phyloP scores from a whole-genome alignment of 2,329 filamentous ascomycete genomes.

The Eutypella sp. region DNA sequence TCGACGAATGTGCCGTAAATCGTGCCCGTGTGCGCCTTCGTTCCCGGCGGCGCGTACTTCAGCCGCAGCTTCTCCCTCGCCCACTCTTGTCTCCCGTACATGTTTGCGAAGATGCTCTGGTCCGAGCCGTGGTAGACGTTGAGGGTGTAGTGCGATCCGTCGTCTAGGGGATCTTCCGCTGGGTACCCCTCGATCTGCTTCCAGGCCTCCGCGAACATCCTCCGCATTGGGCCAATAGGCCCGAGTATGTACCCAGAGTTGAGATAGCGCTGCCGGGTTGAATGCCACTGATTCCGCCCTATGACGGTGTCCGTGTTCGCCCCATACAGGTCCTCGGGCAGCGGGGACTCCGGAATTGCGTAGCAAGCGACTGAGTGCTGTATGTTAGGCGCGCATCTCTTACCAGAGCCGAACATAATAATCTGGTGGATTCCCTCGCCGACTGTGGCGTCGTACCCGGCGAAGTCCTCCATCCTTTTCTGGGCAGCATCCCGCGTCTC shows the following conservation, averaged over 20 bases:
- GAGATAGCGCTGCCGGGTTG: background rate
- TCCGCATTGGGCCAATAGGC: background rate
- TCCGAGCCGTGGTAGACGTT: background rate
- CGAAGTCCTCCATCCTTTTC: background rate
- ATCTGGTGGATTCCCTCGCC: background rate
- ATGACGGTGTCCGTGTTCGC: background rate
- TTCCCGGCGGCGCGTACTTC: background rate
- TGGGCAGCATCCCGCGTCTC: background rate
- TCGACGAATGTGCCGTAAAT: background rate
- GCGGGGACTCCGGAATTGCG: background rate
- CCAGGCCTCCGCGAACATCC: background rate
- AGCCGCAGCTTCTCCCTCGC: conserved; percentile 1
- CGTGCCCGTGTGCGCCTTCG: background rate
- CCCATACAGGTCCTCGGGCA: background rate
- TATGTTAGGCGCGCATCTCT: background rate
- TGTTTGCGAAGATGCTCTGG: background rate
- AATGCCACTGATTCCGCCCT: background rate
- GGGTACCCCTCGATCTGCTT: background rate
- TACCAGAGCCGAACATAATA: background rate
- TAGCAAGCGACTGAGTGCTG: background rate
- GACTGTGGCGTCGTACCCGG: background rate
- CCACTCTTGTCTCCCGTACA: conserved; percentile 1
- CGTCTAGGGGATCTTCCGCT: background rate
- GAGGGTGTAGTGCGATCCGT: background rate
- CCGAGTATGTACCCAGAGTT: background rate